Evolutionary conservation across 2,329 filamentous ascomycete species (phyloP), one percentile per base, ranked within the genome.

Genomic region (Trichoderma endophyticum): DNA sequence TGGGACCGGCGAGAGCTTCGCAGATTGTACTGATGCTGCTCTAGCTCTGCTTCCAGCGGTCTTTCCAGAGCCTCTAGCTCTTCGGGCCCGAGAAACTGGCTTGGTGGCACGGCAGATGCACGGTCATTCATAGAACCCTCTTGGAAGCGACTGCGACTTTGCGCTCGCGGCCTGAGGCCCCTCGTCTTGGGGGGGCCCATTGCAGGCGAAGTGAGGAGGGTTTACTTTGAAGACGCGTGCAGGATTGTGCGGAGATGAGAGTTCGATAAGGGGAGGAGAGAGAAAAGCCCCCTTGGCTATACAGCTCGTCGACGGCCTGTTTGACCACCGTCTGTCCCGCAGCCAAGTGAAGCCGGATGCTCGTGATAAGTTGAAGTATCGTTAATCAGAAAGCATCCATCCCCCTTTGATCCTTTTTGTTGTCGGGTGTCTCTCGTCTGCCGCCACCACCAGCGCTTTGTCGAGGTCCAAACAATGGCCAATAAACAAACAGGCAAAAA

Each of bases 71-170:
- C 77, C 62, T 76, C 79, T 39, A 73, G 75, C 74, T 81, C 79
- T 18, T 80, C 79, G 12, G 81, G 79, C 26, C 80, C 89, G 56
- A 92, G 85, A 80, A 92, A 94, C 54, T 89, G 86, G 59, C 87
- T 85, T 0, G 93, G 93, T 32, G 93, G 93, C 72, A 86, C 88
- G 72, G 89, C 87, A 77, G 92, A 95, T 36, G 88, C 85, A 75
- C 92, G 90, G 81, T 97, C 93, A 78, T 91, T 93, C 93, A 97
- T 95, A 77, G 92, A 95, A 54, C 92, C 94, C 82, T 97, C 94
- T 48, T 91, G 77, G 87, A 97, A 85, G 82, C 89, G 79, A 83
- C 89, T 84, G 75, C 80, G 81, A 14, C 66, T 73, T 57, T 65
- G 73, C 76, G 34, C 34, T 36, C 80, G 70, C 73, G 74, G 36